phyloP scores from a whole-genome alignment of 2,329 filamentous ascomycete genomes.

The Juglanconis oblonga region DNA sequence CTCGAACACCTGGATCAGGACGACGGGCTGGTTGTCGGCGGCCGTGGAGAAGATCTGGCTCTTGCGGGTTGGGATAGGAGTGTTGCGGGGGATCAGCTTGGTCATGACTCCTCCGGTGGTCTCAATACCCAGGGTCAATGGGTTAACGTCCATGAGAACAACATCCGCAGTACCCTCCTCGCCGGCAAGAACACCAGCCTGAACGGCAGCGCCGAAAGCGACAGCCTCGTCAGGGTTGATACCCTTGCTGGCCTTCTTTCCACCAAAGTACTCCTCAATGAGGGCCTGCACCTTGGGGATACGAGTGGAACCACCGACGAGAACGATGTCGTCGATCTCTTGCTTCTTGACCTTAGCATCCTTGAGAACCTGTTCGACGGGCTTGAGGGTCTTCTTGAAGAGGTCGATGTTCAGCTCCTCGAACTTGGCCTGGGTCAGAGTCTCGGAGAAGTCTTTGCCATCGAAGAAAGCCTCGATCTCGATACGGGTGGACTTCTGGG shows the following conservation, averaged over 20 bases:
- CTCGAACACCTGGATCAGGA: conserved; percentile 93
- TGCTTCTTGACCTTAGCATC: conserved; percentile 96
- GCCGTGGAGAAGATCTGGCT: conserved; percentile 97
- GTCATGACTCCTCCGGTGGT: conserved; percentile 98
- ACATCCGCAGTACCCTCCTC: conserved; percentile 77
- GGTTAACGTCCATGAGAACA: conserved; percentile 97
- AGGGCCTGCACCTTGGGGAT: conserved; percentile 96
- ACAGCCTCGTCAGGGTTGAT: conserved; percentile 99
- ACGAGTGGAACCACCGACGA: conserved; percentile 98
- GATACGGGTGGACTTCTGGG: conserved; percentile 87
- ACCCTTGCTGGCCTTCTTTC: conserved; percentile 98
- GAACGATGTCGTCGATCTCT: conserved; percentile 93
- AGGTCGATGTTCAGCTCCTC: conserved; percentile 98
- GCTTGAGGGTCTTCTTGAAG: conserved; percentile 99
- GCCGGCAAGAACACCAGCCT: conserved; percentile 91
- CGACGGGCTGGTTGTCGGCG: conserved; percentile 93
- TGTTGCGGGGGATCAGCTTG: conserved; percentile 93
- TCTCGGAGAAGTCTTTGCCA: conserved; percentile 98
- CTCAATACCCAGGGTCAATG: conserved; percentile 93
- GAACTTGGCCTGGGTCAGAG: conserved; percentile 96
- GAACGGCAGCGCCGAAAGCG: conserved; percentile 94
- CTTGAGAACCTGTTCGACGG: conserved; percentile 97
- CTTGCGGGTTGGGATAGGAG: conserved; percentile 92
- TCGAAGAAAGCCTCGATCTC: conserved; percentile 98
- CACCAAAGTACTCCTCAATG: conserved; percentile 90